Evolutionary conservation across 2,329 filamentous ascomycete genomes (phyloP), one percentile per base, ranked within the genome.

Genomic region (Pleoardoris graminearum): DNA sequence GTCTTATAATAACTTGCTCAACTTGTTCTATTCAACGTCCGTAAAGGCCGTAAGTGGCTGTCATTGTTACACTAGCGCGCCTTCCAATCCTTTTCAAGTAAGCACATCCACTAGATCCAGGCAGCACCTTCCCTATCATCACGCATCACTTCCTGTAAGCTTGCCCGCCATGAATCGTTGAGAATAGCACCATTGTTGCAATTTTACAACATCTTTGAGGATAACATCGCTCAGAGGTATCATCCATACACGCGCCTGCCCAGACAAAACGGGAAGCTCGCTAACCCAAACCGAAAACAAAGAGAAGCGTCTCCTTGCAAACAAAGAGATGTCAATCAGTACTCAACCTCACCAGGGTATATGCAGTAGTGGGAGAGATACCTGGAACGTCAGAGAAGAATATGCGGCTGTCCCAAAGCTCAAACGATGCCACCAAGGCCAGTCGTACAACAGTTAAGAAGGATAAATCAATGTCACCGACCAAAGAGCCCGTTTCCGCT

Each of bases 401-500:
- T 21, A 16, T 21, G 16, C 21, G 22, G 21, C 38, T 27, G 21
- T 12, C n/a, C 23, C 11, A 29, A 27, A 7, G 27, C 23, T 19
- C 16, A 32, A 41, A n/a, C 36, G 14, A 33, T 21, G n/a, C 17
- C 29, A 32, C 36, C 36, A 48, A 41, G 19, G 37, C 29, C 38
- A 17, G 25, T 38, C 41, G 16, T 29, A 47, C 32, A 47, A 42
- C 55, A 52, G 41, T 49, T 17, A 45, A 47, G 30, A 47, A 50
- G 12, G 39, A 10, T 14, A 23, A 11, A 43, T 33, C 30, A 29
- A 33, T 23, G 38, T 66, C 57, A 72, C 45, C 70, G 64, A 14
- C 68, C 65, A 37, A 72, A 72, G 7, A 72, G 52, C 25, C 65
- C 51, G 43, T 50, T 55, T 14, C 58, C 65, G 43, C 55, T 69